Base-by-base conservation (phyloP, 1,284 basidiomycete species). In the Leucoagaricus sp. region DNA sequence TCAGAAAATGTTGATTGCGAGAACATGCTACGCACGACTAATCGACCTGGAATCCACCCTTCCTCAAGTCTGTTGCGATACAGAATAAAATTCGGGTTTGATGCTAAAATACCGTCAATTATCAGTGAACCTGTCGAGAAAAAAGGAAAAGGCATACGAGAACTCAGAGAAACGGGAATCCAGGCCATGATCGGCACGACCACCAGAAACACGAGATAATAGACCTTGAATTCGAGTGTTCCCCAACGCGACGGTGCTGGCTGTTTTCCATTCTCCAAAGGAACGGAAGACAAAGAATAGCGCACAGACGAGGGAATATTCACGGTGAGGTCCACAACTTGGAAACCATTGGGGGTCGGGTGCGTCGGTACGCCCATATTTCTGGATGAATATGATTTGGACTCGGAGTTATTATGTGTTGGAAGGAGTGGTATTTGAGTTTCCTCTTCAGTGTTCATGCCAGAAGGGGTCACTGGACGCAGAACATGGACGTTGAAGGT, bases 141-240 rank as follows among this genome's bases (percentile, higher is more conserved):
- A 26, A 55, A 47, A 31, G 26, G 47, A 34, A 42, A 42, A 40
- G 23, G 80, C 88, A 72, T 72, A 93, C 94, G 65, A 55, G 75
- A 78, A 66, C 94, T 96, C 55, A 97, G 69, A n/a, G 75, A 73
- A 26, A 92, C 78, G 0, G 94, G 93, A 60, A 92, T 80, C 81
- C 86, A 94, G 4, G 84, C 74, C 89, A 98, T 93, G 55, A 87
- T 66, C 0, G 91, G 89, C 9, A 98, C 72, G 12, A 82, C 85
- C 21, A 90, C 51, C 13, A 75, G 68, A 36, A 88, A 85, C 1
- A 87, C 76, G 25, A 86, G 60, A 58, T 80, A 86, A 74, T 98
- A 98, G 51, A 90, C 66, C 58, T 83, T 76, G 75, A 97, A 98
- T 71, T 98, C 96, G 15, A 75, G 71, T 0, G 93, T 91, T 46